Percentiles rank a stretch among this genome's conserved stretches.
These are phyloP conservation scores for Candida tallmaniae DNA, from an alignment of 805 yeast genomes.

Conservation along the genomic window DNA sequence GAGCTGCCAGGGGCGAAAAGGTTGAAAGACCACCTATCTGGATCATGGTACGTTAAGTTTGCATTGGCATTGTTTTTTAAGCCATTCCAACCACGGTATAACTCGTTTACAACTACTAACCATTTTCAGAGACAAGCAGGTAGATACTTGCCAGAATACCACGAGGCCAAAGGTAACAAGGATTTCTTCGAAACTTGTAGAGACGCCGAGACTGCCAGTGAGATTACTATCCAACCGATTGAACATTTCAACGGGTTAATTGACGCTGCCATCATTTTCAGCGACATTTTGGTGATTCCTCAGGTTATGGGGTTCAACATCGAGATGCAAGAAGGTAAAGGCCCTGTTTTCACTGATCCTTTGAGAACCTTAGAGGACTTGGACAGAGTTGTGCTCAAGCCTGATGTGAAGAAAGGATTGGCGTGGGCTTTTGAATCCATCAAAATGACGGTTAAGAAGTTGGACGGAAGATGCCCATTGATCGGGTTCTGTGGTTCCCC, in stretches of 20 bases:
- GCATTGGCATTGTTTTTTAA: not conserved
- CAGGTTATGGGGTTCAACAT: constrained; percentile 98
- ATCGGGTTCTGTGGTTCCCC: constrained; percentile 98
- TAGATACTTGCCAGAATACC: constrained; percentile 86
- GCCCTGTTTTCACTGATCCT: constrained; percentile 91
- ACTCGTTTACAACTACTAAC: constrained; percentile 3
- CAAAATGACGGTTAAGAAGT: constrained; percentile 78
- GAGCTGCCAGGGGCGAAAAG: constrained; percentile 86
- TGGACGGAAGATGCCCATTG: constrained; percentile 88
- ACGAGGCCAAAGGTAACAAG: constrained; percentile 74
- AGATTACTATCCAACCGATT: constrained; percentile 92
- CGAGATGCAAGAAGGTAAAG: constrained; percentile 89
- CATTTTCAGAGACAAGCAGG: constrained; percentile 83
- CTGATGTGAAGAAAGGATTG: constrained; percentile 70
- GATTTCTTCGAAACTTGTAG: constrained; percentile 96
- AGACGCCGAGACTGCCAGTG: constrained; percentile 90
- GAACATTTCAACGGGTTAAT: constrained; percentile 83
- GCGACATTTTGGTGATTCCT: constrained; percentile 93
- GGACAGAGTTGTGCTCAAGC: constrained; percentile 51
- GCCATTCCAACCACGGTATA: too few relatives aligned
- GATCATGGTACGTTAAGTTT: constrained; percentile 66
- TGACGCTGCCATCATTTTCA: constrained; percentile 96
- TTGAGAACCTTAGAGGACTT: constrained; percentile 71
- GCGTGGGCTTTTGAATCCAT: constrained; percentile 97
- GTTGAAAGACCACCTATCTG: constrained; percentile 98